Evolutionary conservation across 1,139 yeast genomes (phyloP), one percentile per base, ranked within the genome.

Genomic region (Ashbya aceris): DNA sequence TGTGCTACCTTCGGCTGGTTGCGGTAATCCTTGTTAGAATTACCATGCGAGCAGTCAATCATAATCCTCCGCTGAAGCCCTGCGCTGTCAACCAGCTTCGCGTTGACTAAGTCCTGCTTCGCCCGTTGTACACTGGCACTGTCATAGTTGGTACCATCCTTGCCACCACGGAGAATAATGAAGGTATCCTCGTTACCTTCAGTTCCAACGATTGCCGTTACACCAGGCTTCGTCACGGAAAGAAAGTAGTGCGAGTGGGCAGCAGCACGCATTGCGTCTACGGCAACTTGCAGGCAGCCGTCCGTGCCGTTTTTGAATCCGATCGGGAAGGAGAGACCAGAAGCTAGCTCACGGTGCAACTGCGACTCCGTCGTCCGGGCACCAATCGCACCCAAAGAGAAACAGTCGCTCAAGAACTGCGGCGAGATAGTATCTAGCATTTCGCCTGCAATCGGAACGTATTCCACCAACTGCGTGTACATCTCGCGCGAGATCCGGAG

Each of bases 291-390:
- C 44, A 89, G 68, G 38, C 87, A 77, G 59, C 97, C 97, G 62
- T 89, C 96, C 33, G 97, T 89, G 60, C 96, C 96, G 62, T 89
- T 89, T 65, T 89, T 89, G 80, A 89, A 89, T 37, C 97, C 97
- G 42, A 89, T 85, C 40, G 97, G 97, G 86, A 89, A 89, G 11
- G 95, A 83, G 39, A 89, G 72, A 32, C 96, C 97, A 2, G 96
- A 86, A 8, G 96, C 95, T 55, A 89, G 75, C 64, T 89, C 97
- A 66, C 97, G 82, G 66, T 89, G 97, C 48, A 89, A 77, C 68
- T 89, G 97, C 30, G 96, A 86, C 67, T 89, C 97, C 35, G 97
- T 89, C 41, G 97, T 89, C 71, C 97, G 81, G 45, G 97, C 97
- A 56, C 97, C 97, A 63, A 89, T 87, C 46, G 97, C 97, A 56